phyloP scores from a whole-genome alignment of 306 rosid genomes.

The Cucumis hystrix region DNA sequence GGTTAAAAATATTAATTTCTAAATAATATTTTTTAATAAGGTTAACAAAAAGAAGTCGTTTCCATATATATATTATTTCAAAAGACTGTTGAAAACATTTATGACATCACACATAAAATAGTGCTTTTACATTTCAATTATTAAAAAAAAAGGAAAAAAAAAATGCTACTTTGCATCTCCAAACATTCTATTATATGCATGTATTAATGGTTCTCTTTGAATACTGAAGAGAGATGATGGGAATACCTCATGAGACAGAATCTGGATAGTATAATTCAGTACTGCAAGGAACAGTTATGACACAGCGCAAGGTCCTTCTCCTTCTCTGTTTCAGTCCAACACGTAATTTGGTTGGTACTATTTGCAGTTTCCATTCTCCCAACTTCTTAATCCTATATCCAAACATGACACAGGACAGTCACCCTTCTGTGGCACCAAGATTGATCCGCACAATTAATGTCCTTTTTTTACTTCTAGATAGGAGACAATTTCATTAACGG shows the following conservation, averaged over 20 bases:
- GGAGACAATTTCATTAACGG: neutral
- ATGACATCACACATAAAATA: neutral
- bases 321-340: neutral
- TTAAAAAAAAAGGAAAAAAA: neutral
- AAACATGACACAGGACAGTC: neutral
- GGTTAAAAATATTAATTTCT: neutral
- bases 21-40: neutral
- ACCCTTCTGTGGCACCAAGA: slow-evolving; percentile 1
- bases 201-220: neutral
- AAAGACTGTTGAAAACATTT: neutral
- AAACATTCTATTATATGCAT: neutral
- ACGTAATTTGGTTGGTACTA: neutral
- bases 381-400: neutral
- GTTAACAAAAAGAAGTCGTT: neutral
- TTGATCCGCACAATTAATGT: neutral
- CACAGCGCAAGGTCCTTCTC: neutral
- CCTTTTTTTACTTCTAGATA: neutral
- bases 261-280: neutral
- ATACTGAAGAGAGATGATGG: neutral
- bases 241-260: neutral
- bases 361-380: neutral
- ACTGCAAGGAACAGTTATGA: neutral
- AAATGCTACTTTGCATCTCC: neutral
- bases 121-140: neutral
- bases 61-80: neutral